These are phyloP conservation scores for Ophiostoma perfectum DNA, from an alignment of 2,329 filamentous ascomycete species.

Conservation along the genomic window DNA sequence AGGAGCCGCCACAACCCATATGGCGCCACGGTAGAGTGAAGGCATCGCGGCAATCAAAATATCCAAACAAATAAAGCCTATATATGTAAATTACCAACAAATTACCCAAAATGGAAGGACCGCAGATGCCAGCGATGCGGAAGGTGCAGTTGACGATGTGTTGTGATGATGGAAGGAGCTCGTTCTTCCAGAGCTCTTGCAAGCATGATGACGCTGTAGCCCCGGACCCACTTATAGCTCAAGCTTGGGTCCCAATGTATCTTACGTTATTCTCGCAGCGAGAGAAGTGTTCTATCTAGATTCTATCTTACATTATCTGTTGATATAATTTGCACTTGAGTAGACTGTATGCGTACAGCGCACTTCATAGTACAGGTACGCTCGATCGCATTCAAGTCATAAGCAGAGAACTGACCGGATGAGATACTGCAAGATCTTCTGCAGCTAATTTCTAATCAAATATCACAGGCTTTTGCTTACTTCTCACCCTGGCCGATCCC, in stretches of 20 bases:
- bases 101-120: constrained; percentile 16
- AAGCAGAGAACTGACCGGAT: no score
- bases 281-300: no score
- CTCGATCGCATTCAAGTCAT: no score
- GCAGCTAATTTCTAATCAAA: no score
- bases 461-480: no score
- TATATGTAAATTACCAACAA: background rate
- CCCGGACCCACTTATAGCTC: background rate
- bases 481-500: no score
- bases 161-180: background rate
- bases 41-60: constrained; percentile 16
- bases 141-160: background rate
- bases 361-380: no score
- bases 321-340: no score
- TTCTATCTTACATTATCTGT: no score
- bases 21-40: constrained; percentile 34
- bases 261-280: no score
- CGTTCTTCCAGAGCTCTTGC: background rate
- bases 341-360: no score
- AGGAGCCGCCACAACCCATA: constrained; percentile 46
- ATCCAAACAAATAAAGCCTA: background rate
- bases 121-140: background rate
- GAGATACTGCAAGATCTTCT: no score
- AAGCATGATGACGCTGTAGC: background rate
- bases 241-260: background rate